Base-by-base conservation (phyloP, 495 filamentous ascomycete species). In the Aspergillus cristatus region DNA sequence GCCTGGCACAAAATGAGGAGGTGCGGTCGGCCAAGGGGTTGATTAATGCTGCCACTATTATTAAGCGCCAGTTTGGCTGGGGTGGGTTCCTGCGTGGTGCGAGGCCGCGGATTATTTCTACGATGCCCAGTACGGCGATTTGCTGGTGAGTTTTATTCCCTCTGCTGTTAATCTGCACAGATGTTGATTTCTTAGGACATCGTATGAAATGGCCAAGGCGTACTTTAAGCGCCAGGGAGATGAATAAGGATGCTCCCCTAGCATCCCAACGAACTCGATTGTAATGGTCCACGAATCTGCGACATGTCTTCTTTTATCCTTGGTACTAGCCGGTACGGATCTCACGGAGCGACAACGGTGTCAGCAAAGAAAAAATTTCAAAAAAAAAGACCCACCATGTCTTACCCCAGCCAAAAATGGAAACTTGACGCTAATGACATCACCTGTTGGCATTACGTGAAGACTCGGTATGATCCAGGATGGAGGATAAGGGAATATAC, bases 91-190 rank as follows among this genome's bases (percentile, higher is more conserved):
- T 95, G 54, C 87, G 89, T 46, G 91, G 91, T 14, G 74, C 95
- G 54, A 75, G 84, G 48, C 93, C 91, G 35, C 73, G 91, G 39
- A 84, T 99, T 25, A 77, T 99, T 43, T 94, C 90, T 2, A 93
- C 91, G 7, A 96, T 96, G 86, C 91, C 91, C 15, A 94, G 88
- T 61, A 97, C 91, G 24, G 91, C 91, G 3, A 99, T 99, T 51
- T 99, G 91, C 70, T 99, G 91, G 90, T 88, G 73, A 42, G 86
- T 74, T 33, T 68, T 65, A 26, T 30, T 29, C 16, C 12, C 14
- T 35, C 2, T 35, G 28, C n/a, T 25, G 5, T 13, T 4, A 32
- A 20, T 35, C n/a, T 14, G 18, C 20, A 20, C 20, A 17, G 17
- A 34, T 45, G 38, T 57, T 63, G 29, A 60, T 45, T 28, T 1